Conservation (phyloP, 495 filamentous ascomycete genomes). For the Pseudevernia furfuracea region DNA sequence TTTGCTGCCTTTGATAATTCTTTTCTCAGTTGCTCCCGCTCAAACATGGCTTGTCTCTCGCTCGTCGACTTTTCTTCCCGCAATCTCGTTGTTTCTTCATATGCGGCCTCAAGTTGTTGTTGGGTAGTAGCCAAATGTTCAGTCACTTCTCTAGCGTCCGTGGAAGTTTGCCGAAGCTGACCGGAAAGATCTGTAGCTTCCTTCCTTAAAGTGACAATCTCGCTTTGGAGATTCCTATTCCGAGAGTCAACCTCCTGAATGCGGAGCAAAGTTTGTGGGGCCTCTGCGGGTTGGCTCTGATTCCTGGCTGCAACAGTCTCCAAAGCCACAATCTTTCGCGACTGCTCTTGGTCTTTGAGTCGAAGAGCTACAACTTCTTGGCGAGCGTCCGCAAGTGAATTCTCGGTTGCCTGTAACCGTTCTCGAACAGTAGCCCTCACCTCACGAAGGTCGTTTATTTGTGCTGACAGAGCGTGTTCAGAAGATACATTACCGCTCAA, state of each 20-base stretch:
- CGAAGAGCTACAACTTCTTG: conserved; percentile 7
- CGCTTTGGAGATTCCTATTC: conserved; percentile 10
- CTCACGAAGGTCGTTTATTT: conserved; percentile 23
- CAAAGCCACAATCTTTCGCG: conserved; percentile 10
- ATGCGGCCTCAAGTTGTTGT: conserved; percentile 7
- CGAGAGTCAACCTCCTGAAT: conserved; percentile 22
- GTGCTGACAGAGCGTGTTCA: conserved; percentile 18
- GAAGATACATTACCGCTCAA: conserved; percentile 9
- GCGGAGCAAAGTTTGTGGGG: conserved; percentile 12
- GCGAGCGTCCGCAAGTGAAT: conserved; percentile 18
- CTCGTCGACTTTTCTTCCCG: conserved; percentile 6
- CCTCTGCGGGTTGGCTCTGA: background rate
- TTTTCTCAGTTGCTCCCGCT: conserved; percentile 1
- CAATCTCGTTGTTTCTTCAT: background rate
- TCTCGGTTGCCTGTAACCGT: conserved; percentile 20
- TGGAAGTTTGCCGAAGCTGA: conserved; percentile 4
- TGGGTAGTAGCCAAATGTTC: conserved; percentile 2
- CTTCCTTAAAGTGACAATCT: conserved; percentile 5
- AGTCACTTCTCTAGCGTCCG: background rate
- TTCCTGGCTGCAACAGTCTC: conserved; percentile 13
- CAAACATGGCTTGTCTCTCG: conserved; percentile 4
- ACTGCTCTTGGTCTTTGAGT: conserved; percentile 10
- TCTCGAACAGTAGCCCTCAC: conserved; percentile 23
- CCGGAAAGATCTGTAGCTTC: conserved; percentile 6
- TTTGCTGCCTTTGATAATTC: conserved; percentile 3